Base-by-base conservation (phyloP, 2,329 filamentous ascomycete species). In the Diaporthe sp. region DNA sequence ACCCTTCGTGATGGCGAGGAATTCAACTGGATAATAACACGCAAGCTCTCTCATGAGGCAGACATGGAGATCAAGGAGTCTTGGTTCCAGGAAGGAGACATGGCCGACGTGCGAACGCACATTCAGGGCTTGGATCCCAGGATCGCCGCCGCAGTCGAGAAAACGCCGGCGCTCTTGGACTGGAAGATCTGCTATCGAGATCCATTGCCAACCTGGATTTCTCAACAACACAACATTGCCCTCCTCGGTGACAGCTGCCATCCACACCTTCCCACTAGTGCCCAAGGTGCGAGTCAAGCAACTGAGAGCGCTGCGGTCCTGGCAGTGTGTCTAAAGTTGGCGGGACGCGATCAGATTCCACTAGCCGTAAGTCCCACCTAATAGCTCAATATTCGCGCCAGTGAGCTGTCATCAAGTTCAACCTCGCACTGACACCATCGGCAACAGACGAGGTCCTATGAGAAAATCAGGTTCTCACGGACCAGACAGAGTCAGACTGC, bases 151-250 rank as follows among this genome's bases (percentile, higher is more conserved):
- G 86, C 87, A 3, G 84, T 89, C n/a, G 81, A 83, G 42, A 84
- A 84, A 76, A 89, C 86, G 12, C 82, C 84, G 34, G 80, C 82
- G 3, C 86, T 87, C 31, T 83, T 90, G 1, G 88, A 89, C 78
- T 90, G 88, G 88, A 89, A 89, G 78, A 86, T 90, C 34, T 88
- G 88, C 60, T 90, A 88, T 76, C 85, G 88, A 55, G 87, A 90
- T 78, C 88, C 88, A 0, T 82, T 88, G 13, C 86, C 88, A 0
- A 87, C 84, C 0, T 90, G 89, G 89, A 84, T 90, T 1, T 88
- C 86, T 0, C 81, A 82, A n/a, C 86, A 86, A 73, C 86, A 87
- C 51, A 84, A 85, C 57, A 88, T 90, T 71, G 87, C 85, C 1
- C 81, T 90, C 39, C 82, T 90, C 1, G 89, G 89, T 1, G 89